Percentiles rank a stretch among this genome's conserved stretches.
These are phyloP conservation scores for Petrea volubilis DNA, from an alignment of 257 asterid species.

Conservation along the genomic window DNA sequence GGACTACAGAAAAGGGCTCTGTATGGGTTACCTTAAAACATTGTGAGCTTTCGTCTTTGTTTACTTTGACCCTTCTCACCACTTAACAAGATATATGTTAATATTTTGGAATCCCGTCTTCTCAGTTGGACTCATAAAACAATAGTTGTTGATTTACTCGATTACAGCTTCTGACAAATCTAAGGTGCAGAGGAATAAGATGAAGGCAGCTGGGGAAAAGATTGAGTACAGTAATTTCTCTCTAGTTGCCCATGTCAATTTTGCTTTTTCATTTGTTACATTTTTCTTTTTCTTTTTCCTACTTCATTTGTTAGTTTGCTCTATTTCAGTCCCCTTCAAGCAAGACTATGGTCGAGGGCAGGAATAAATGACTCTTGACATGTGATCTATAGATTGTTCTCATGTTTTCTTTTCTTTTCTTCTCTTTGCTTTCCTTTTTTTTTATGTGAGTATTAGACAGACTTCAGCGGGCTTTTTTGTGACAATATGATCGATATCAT, in stretches of 20 bases:
- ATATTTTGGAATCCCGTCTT: too few relatives aligned
- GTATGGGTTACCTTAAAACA: slow-evolving; percentile 65
- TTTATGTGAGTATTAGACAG: too few relatives aligned
- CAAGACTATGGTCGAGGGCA: too few relatives aligned
- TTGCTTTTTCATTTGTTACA: slow-evolving; percentile 72
- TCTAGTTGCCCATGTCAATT: slow-evolving; percentile 84
- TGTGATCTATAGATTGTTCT: too few relatives aligned
- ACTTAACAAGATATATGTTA: background rate
- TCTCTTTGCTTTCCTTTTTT: too few relatives aligned
- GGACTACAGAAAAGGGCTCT: slow-evolving; percentile 57
- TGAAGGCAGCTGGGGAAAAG: slow-evolving; percentile 66
- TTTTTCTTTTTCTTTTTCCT: too few relatives aligned
- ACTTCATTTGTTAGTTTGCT: too few relatives aligned
- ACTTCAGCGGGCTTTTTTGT: too few relatives aligned
- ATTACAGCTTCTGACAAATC: slow-evolving; percentile 79
- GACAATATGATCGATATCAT: too few relatives aligned
- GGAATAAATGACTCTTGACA: too few relatives aligned
- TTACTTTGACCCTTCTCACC: background rate
- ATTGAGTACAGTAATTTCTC: slow-evolving; percentile 68
- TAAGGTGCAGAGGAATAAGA: slow-evolving; percentile 61
- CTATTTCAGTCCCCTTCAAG: too few relatives aligned
- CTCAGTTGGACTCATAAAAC: background rate
- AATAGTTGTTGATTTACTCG: background rate
- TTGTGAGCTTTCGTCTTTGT: slow-evolving; percentile 31
- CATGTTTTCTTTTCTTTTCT: slow-evolving; percentile 8